Evolutionary conservation across 495 filamentous ascomycete species (phyloP), one percentile per base, ranked within the genome.

Genomic region (Lindgomyces ingoldianus): DNA sequence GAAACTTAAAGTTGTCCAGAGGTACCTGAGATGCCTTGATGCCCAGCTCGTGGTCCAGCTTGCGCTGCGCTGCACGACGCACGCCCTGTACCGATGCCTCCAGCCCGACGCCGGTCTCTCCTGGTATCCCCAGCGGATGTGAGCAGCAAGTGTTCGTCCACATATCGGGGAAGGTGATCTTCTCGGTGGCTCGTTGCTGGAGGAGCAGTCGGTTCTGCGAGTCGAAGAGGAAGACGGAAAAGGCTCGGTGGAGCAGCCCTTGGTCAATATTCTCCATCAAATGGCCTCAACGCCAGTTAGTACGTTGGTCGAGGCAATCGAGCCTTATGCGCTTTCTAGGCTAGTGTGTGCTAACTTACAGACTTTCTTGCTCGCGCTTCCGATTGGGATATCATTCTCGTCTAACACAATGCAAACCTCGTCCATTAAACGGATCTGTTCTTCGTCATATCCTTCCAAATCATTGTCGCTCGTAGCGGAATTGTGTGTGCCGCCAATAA

Each of bases 141-240:
- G 94, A 99, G 81, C 94, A 99, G 83, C 94, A 99, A 41, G 94
- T 99, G 78, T 99, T 99, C 60, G 94, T 99, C 94, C 94, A 99
- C 91, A 96, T 93, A 74, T 92, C 90, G 30, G 94, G 94, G 80
- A 99, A 99, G 16, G 94, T 99, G 76, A 99, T 99, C 81, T 99
- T 99, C 79, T 97, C 93, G 46, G 89, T 80, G 49, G 94, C 94
- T 68, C 94, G 89, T 79, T 97, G 94, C 77, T 99, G 94, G 29
- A 99, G 86, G 42, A 98, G 87, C 65, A 99, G 81, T 70, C 90
- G 87, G 75, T 89, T 89, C 65, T 93, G 83, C 36, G 83, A 84
- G 75, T 97, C 90, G 81, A 99, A 99, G 67, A 99, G 86, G 81
- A 98, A 99, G 67, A 93, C 89, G 47, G 93, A 97, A 77, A 99